phyloP scores from a whole-genome alignment of 805 yeast genomes.

The Sugiyamaella marilandica region DNA sequence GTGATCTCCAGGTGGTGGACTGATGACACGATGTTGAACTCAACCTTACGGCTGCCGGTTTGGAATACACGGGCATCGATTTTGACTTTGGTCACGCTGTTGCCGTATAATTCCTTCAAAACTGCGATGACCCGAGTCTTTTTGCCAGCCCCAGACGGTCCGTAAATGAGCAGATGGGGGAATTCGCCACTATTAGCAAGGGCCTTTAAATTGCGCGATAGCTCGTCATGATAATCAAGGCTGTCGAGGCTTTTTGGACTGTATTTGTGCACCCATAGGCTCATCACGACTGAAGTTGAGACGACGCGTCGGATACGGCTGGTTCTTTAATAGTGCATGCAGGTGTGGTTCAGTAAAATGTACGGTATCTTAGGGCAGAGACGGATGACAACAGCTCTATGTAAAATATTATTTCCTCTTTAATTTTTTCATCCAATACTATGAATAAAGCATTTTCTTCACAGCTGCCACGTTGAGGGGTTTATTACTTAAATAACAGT shows the following conservation, averaged over 20 bases:
- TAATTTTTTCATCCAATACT: too few species aligned
- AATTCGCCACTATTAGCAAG: conserved; percentile 71
- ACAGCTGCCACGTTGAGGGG: too few species aligned
- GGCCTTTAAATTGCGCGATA: conserved; percentile 60
- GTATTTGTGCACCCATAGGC: conserved; percentile 95
- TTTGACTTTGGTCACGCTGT: conserved; percentile 75
- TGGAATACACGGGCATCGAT: conserved; percentile 85
- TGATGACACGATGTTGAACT: conserved; percentile 88
- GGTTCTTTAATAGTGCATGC: neutral
- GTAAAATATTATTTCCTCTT: too few species aligned
- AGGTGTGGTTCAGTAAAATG: neutral
- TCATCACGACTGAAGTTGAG: conserved; percentile 45
- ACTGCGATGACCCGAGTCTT: conserved; percentile 87
- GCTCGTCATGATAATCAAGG: conserved; percentile 61
- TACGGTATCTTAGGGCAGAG: neutral
- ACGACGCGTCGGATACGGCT: neutral
- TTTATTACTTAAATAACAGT: too few species aligned
- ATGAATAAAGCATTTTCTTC: too few species aligned
- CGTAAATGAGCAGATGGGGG: conserved; percentile 89
- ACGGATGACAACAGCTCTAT: too few species aligned
- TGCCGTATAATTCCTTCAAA: conserved; percentile 73
- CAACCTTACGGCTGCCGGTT: conserved; percentile 70
- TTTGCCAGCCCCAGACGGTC: conserved; percentile 97
- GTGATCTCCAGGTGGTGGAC: conserved; percentile 91
- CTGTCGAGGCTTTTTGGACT: conserved; percentile 66